Evolutionary conservation across 345 rosid genomes (phyloP), one percentile per base, ranked within the genome.

Genomic region (Firmiana major): DNA sequence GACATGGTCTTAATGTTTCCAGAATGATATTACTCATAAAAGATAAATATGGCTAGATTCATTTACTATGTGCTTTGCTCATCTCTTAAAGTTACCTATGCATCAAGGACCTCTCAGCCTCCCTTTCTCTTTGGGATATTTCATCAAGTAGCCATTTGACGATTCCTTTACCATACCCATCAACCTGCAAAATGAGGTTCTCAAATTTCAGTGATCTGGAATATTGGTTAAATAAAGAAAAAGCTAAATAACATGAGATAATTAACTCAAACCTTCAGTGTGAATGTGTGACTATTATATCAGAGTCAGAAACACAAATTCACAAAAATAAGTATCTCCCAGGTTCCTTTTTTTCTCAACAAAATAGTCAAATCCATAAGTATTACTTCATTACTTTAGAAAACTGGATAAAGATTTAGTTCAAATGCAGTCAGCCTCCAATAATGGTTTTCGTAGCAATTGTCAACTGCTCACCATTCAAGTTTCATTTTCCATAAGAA

Each of bases 31-130:
- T 45, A 45, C n/a, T 68, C 9, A 0, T 21, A 40, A 9, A 28
- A 40, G 19, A 59, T 9, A 42, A 11, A 69, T 38, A 26, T 34
- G 57, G 19, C 58, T 54, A 6, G 55, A 49, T 19, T 76, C 77
- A 58, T 71, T 64, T 42, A 58, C 7, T 45, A 64, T 13, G 51
- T 57, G 26, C 36, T 71, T 31, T 24, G 49, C 66, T 71, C 26
- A 63, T 63, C 59, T 59, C 22, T 60, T 62, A 69, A 72, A 38
- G 71, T 75, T 26, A 87, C 90, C 91, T 84, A 81, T 88, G 91
- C 93, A 90, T 90, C 76, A 88, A 80, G 66, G 93, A 90, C 58
- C 91, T 88, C 82, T 90, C 89, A 75, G 93, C 91, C 77, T 85
- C 93, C 60, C 83, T 90, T 83, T 90, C 93, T 76, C 85, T 81